Evolutionary conservation across 352 stramenopile species (phyloP), one percentile per base, ranked within the genome.

Genomic region (Stramenopiles sp.): DNA sequence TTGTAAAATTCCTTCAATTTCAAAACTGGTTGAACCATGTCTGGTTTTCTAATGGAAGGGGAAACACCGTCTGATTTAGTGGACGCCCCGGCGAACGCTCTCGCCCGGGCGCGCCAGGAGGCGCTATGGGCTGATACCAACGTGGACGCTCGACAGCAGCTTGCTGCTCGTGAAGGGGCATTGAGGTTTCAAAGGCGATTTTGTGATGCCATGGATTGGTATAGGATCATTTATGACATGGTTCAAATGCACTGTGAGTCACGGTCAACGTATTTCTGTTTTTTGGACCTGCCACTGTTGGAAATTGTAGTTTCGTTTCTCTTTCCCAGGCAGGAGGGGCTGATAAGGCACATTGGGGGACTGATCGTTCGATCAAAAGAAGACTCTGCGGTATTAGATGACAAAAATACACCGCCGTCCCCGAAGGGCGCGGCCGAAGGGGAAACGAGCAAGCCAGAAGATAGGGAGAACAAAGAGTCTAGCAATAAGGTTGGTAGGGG

Each of bases 41-140:
- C 12, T 63, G 25, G 25, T 63, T 18, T 18, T 63, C 12, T 18
- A 18, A 63, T 18, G 12, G 43, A 63, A 12, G 12, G 25, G 25
- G 43, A 63, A 18, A 63, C 43, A 63, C 43, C 43, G 43, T 63
- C 43, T 18, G 43, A 63, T 63, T 63, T 63, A 63, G 25, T 63
- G 12, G 43, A 63, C 25, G 43, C 43, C 12, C 43, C 43, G 43
- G 25, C 12, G 25, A 63, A 63, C 25, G 25, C 25, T 63, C 12
- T 18, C 12, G 43, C 43, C 12, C 12, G 43, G 25, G 25, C 12
- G 12, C 12, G 12, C 12, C 43, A 63, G 25, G 43, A 63, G 43
- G 12, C 12, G 43, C 25, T 63, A 63, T 63, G 43, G 43, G 43
- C 43, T 18, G 43, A 63, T 18, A 63, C 43, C 12, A 63, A 63